Base-by-base conservation (phyloP, 2,329 filamentous ascomycete genomes). In the Ciborinia camelliae region DNA sequence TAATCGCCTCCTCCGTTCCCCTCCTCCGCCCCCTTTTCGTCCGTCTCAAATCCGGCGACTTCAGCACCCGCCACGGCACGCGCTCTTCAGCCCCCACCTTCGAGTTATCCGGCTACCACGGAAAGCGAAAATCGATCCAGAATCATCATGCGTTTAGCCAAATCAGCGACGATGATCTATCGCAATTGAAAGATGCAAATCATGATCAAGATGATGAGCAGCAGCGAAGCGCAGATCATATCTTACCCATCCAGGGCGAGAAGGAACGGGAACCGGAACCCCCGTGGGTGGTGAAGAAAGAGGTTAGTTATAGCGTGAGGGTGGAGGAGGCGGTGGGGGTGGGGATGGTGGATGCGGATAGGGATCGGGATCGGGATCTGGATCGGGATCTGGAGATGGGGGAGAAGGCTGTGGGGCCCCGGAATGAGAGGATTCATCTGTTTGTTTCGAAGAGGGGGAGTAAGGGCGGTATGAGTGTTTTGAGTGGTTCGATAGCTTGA, bases 1-100 rank as follows among this genome's bases (percentile, higher is more conserved):
- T 54, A 3, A 68, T 67, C 62, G 68, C 67, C 10, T 65, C 65
- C n/a, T 69, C 68, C 7, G 59, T 68, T 6, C 68, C 68, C 15
- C 65, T 69, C 20, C 57, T 69, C 30, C 67, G 65, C 1, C 68
- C 67, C 5, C 62, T 69, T 28, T 67, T 68, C 52, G 57, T 55
- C 2, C 41, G 48, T 14, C n/a, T 41, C 23, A 55, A 35, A 45
- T 32, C 50, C 6, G 9, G 32, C 8, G 2, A 32, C 10, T 20
- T 30, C 4, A 23, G 12, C 12, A 52, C 64, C 20, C 39, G 26
- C 8, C 48, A 32, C 30, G 18, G 20, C 32, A 39, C 32, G 3
- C 8, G 28, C 6, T 30, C 32, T 1, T 39, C 62, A 7, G 47
- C 23, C 12, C 41, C 39, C 14, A 57, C 52, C 4, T 58, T 30